phyloP scores from a whole-genome alignment of 257 asterid species.

The Solanum ossicruentum region DNA sequence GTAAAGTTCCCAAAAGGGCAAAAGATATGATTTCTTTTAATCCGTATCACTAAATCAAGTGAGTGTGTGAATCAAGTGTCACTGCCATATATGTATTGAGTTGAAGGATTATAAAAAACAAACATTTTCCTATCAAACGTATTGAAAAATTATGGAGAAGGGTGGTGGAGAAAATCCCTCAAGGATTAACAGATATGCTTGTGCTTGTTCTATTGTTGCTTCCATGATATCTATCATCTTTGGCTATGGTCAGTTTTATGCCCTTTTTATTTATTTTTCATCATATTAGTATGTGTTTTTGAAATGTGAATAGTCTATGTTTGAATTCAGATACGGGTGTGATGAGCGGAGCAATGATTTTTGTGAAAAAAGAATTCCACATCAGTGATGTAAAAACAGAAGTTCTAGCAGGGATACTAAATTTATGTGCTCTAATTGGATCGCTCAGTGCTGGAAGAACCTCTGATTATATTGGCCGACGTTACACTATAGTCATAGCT shows the following conservation, averaged over 20 bases:
- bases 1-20: too few species aligned
- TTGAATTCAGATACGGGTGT: slow-evolving; percentile 44
- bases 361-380: slow-evolving; percentile 50
- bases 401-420: slow-evolving; percentile 52
- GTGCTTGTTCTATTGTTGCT: slow-evolving; percentile 48
- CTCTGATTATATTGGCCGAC: slow-evolving; percentile 54
- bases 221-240: slow-evolving; percentile 67
- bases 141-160: slow-evolving; percentile 6
- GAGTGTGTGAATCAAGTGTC: too few species aligned
- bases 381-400: slow-evolving; percentile 37
- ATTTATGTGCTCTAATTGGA: slow-evolving; percentile 55
- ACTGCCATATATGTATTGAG: background rate
- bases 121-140: too few species aligned
- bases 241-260: slow-evolving; percentile 41
- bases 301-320: too few species aligned
- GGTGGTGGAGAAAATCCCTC: background rate
- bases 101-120: background rate
- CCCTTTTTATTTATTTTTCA: too few species aligned
- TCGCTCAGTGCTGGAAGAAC: slow-evolving; percentile 61
- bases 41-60: background rate
- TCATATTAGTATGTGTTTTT: too few species aligned
- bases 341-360: slow-evolving; percentile 22
- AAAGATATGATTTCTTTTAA: background rate
- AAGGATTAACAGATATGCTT: slow-evolving; percentile 42
- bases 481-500: slow-evolving; percentile 45